Base-by-base conservation (phyloP, 331 rosid genomes). In the Ulmus americana region DNA sequence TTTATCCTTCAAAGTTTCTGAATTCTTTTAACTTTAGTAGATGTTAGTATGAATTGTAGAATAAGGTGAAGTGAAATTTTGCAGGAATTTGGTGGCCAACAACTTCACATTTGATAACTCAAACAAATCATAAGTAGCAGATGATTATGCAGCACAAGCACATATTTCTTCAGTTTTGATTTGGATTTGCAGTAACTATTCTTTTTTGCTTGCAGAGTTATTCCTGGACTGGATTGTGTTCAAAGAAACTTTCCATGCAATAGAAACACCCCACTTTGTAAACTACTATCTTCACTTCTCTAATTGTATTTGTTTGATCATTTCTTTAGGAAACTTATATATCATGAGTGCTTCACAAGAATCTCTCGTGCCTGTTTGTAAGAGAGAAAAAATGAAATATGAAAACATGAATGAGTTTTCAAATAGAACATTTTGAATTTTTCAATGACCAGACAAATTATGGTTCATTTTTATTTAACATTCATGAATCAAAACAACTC, bases 21-120 rank as follows among this genome's bases (percentile, higher is more conserved):
- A 28, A 2, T 28, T 28, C 35, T 28, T 28, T 28, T 28, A 28
- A 28, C 35, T 28, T 28, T 28, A 28, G 35, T 28, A 2, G 35
- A 28, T 28, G 35, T 28, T 28, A 18, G 57, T 20, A 52, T 15
- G 8, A 5, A 6, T 5, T 15, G 13, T 14, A 35, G 16, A 39
- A 3, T 47, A 4, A 47, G 61, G 44, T 44, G 22, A 49, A 40
- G 62, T 64, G 28, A 59, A 50, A 35, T 18, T 52, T 9, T 64
- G 72, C 68, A 76, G 76, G 80, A 76, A 70, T 42, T 39, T 70
- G 5, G 80, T 64, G 67, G 80, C 61, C 72, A 76, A 76, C 80
- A 59, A 70, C 59, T 70, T 76, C 61, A 44, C 47, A 4, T 64
- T 65, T 50, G 68, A 13, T 40, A 70, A 59, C 38, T 69, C 80